Base-by-base conservation (phyloP, 2,329 filamentous ascomycete species). In the Fusarium sp. region DNA sequence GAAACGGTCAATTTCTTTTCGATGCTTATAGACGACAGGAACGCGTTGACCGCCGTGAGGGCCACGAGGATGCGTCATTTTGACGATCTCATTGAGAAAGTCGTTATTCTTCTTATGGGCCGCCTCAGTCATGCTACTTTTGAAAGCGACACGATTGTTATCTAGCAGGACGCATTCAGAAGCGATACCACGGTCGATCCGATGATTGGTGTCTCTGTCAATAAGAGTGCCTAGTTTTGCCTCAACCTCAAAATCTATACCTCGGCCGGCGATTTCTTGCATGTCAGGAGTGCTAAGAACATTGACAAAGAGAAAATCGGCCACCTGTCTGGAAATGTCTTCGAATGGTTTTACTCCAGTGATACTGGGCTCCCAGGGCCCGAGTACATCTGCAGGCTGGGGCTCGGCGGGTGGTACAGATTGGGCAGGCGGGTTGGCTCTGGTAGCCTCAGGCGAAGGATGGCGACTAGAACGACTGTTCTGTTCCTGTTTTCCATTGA, bases 191-290 rank as follows among this genome's bases (percentile, higher is more conserved):
- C 95, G 80, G 11, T 86, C 82, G 26, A 95, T 82, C n/a, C 93
- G 87, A 46, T 90, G 85, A 58, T 91, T 88, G 8, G 89, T 92
- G 64, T 91, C 87, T 75, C 89, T 90, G 77, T 93, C 90, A 59
- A 95, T 88, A 15, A 98, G 85, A 26, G 90, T 91, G 18, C 96
- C 96, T 48, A 98, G 84, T 79, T 98, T 98, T 11, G 94, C 96
- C 81, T 99, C 96, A 56, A 99, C 92, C 80, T 99, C 96, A 54
- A 98, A 90, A 63, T 93, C 87, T 15, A 94, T 91, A 8, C 89
- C 89, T 17, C 87, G 85, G 52, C 87, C 86, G 17, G 83, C 80
- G 20, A 92, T 87, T 71, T 92, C 89, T 33, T 86, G 86, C 38
- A 90, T 84, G 69, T 92, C 88, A n/a, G 87, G 84, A 64, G 90